A percentile compares a stretch with the other conserved stretches of the same genome.
These are phyloP conservation scores for Scedosporium dehoogii DNA, from an alignment of 2,329 filamentous ascomycete genomes.

Conservation along the genomic window DNA sequence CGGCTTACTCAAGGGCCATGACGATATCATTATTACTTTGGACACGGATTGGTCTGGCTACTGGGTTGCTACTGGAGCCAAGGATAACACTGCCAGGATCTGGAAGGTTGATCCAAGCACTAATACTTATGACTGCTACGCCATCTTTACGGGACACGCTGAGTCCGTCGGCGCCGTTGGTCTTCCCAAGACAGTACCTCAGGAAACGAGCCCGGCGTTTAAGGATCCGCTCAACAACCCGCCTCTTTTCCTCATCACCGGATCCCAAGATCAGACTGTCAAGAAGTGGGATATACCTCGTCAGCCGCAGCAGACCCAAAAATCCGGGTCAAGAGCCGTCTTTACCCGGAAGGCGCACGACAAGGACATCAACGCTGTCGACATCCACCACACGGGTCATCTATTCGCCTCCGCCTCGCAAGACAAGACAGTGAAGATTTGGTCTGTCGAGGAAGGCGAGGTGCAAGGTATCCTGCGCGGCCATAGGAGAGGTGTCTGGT, in stretches of 20 bases:
- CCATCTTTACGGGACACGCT: constrained; percentile 80
- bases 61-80: constrained; percentile 92
- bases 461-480: constrained; percentile 84
- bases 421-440: constrained; percentile 94
- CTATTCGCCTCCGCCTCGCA: constrained; percentile 94
- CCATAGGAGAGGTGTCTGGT: constrained; percentile 93
- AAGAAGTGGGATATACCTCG: constrained; percentile 84
- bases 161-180: constrained; percentile 89
- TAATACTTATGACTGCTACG: constrained; percentile 68
- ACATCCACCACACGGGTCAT: constrained; percentile 62
- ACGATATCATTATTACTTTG: constrained; percentile 90
- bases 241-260: constrained; percentile 77
- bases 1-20: constrained; percentile 76
- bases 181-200: constrained; percentile 61
- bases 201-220: constrained; percentile 58
- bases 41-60: constrained; percentile 95
- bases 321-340: constrained; percentile 52
- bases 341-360: constrained; percentile 96
- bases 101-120: constrained; percentile 77
- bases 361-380: constrained; percentile 95
- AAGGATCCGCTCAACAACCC: constrained; percentile 68
- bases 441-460: constrained; percentile 82
- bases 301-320: constrained; percentile 32
- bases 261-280: constrained; percentile 89
- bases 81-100: constrained; percentile 87